phyloP scores from a whole-genome alignment of 2,329 filamentous ascomycete genomes.

The Ilyonectria destructans region DNA sequence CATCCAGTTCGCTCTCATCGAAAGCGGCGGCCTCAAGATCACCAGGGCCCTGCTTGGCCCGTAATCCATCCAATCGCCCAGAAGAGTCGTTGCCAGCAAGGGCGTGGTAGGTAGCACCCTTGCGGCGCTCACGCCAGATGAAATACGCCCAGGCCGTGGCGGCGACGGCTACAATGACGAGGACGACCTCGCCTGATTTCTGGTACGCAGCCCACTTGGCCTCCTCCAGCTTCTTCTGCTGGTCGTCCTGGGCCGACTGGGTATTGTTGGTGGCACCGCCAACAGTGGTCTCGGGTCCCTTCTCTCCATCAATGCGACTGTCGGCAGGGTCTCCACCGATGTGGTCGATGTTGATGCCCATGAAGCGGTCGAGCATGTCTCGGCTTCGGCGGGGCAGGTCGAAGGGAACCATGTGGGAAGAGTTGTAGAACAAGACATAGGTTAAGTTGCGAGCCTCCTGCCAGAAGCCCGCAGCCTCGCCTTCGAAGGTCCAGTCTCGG shows the following conservation, averaged over 20 bases:
- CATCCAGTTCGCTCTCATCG: slow-evolving; percentile 77
- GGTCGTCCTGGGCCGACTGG: slow-evolving; percentile 68
- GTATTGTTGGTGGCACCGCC: slow-evolving; percentile 75
- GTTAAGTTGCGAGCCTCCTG: slow-evolving; percentile 96
- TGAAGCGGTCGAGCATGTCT: slow-evolving; percentile 98
- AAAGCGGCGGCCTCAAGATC: slow-evolving; percentile 78
- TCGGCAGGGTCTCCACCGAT: slow-evolving; percentile 88
- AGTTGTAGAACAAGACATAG: slow-evolving; percentile 95
- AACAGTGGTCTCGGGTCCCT: slow-evolving; percentile 83
- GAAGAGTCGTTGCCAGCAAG: slow-evolving; percentile 59
- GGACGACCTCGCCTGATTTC: slow-evolving; percentile 87
- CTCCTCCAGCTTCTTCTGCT: slow-evolving; percentile 81
- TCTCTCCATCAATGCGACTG: slow-evolving; percentile 88
- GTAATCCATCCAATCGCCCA: slow-evolving; percentile 63
- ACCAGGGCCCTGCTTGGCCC: slow-evolving; percentile 61
- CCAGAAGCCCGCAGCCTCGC: slow-evolving; percentile 89
- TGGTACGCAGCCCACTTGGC: slow-evolving; percentile 93
- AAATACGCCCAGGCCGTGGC: slow-evolving; percentile 83
- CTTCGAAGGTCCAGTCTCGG: slow-evolving; percentile 94
- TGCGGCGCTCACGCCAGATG: slow-evolving; percentile 75
- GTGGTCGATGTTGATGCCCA: slow-evolving; percentile 90
- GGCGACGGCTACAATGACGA: slow-evolving; percentile 85
- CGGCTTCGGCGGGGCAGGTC: slow-evolving; percentile 89
- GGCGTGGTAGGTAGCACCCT: slow-evolving; percentile 69
- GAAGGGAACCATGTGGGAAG: slow-evolving; percentile 98